Conservation (phyloP, 192 early-diverging fungal genomes). For the Pecoramyces ruminantium region DNA sequence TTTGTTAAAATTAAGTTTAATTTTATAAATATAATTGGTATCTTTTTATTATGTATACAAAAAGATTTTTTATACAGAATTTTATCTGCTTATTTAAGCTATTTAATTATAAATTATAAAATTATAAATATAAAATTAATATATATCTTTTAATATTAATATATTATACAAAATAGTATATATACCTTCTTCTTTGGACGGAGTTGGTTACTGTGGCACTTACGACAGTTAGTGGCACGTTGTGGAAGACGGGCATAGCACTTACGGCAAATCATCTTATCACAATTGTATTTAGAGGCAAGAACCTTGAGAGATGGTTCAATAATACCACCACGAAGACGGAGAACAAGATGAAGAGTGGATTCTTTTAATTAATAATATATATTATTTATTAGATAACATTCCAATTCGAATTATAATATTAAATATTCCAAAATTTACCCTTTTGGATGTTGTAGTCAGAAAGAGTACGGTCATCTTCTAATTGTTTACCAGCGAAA, state of each 20-base stretch:
- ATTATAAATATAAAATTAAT: background rate
- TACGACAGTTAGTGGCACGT: conserved; percentile 99
- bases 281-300: conserved; percentile 99
- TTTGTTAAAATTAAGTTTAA: no score
- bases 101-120: background rate
- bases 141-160: no score
- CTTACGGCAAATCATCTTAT: conserved; percentile 99
- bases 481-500: conserved; percentile 65
- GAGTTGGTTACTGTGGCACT: conserved; percentile 99
- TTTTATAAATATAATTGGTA: background rate
- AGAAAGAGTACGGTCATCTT: conserved; percentile 47
- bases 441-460: background rate
- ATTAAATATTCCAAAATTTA: background rate
- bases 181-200: conserved; percentile 11
- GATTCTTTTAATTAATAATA: background rate
- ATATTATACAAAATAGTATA: no score
- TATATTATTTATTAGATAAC: background rate
- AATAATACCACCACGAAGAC: conserved; percentile 41
- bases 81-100: background rate
- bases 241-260: conserved; percentile 98
- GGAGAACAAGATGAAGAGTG: background rate
- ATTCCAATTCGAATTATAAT: background rate
- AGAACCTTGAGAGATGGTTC: conserved; percentile 96
- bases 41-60: background rate
- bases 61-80: background rate